phyloP scores from a whole-genome alignment of 345 rosid species.

The Pistacia integerrima region DNA sequence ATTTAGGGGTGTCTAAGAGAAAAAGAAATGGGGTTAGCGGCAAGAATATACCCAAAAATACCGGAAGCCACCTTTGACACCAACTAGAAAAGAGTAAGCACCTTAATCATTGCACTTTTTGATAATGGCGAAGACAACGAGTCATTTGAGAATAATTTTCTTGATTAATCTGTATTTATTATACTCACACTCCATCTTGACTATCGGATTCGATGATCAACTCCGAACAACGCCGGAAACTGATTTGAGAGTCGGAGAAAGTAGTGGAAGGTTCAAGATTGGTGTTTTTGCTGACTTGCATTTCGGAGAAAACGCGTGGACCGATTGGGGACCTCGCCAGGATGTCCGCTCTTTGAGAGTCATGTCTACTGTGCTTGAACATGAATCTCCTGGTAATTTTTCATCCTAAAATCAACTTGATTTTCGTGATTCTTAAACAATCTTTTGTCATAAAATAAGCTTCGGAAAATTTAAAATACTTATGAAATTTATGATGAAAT shows the following conservation, averaged over 20 bases:
- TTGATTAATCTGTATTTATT: conserved; percentile 4
- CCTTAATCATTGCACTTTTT: not conserved
- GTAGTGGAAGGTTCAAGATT: conserved; percentile 21
- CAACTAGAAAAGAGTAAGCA: no score
- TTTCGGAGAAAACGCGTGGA: conserved; percentile 40
- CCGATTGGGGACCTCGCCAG: conserved; percentile 39
- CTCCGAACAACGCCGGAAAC: conserved; percentile 6
- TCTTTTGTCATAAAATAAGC: no score
- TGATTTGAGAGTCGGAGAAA: conserved; percentile 5
- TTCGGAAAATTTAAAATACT: no score
- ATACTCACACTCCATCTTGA: conserved; percentile 13
- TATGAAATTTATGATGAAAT: no score
- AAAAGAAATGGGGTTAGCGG: no score
- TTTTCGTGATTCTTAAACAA: no score
- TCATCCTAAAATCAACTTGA: not conserved
- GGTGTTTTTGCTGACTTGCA: conserved; percentile 44
- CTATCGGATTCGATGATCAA: conserved; percentile 23
- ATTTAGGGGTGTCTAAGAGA: no score
- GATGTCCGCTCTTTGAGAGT: conserved; percentile 34
- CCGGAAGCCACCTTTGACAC: no score
- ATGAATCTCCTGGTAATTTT: conserved; percentile 32
- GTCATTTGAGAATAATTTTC: not conserved
- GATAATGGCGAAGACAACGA: not conserved
- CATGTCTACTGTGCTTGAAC: conserved; percentile 35
- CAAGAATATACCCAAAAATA: no score